Percentiles rank a stretch among this genome's conserved stretches.
Evolutionary conservation across 2,329 filamentous ascomycete genomes (phyloP).

Genomic region (Parafenestella ontariensis): DNA sequence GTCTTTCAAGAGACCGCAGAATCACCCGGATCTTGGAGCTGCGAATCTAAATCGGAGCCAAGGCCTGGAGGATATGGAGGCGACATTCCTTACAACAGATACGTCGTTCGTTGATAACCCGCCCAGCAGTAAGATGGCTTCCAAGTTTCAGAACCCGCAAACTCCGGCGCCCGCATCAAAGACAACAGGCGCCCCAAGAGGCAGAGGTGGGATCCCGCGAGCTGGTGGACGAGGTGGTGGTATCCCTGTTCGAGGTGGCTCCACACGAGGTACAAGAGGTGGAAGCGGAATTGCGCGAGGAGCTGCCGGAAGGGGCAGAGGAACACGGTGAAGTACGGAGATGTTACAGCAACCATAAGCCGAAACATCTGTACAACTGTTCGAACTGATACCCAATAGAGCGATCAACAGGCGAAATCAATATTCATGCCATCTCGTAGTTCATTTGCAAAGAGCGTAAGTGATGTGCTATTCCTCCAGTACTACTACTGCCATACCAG

Average conservation of each 20-base stretch:
- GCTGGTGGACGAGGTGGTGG: conserved; percentile 41
- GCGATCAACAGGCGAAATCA: neutral
- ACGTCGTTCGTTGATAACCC: conserved; percentile 92
- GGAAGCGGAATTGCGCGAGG: conserved; percentile 49
- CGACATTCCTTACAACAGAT: conserved; percentile 92
- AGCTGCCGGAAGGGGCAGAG: conserved; percentile 42
- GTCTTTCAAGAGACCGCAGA: conserved; percentile 68
- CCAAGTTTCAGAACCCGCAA: conserved; percentile 50
- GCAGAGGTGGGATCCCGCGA: conserved; percentile 46
- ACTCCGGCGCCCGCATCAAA: conserved; percentile 37
- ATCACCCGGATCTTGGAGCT: conserved; percentile 32
- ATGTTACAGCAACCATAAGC: neutral
- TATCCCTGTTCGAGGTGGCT: conserved; percentile 45
- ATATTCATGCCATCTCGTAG: neutral
- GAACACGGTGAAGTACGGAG: conserved; percentile 12
- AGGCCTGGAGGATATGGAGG: conserved; percentile 65
- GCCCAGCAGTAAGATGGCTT: conserved; percentile 59
- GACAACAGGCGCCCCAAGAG: conserved; percentile 26
- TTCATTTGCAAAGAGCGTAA: neutral
- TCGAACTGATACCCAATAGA: neutral
- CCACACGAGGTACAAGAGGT: conserved; percentile 41
- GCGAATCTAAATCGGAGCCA: conserved; percentile 30
- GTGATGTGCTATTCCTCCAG: neutral
- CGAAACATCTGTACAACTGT: neutral
- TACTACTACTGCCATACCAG: neutral